phyloP scores from a whole-genome alignment of 1,284 basidiomycete genomes.

The Amylostereum areolatum region DNA sequence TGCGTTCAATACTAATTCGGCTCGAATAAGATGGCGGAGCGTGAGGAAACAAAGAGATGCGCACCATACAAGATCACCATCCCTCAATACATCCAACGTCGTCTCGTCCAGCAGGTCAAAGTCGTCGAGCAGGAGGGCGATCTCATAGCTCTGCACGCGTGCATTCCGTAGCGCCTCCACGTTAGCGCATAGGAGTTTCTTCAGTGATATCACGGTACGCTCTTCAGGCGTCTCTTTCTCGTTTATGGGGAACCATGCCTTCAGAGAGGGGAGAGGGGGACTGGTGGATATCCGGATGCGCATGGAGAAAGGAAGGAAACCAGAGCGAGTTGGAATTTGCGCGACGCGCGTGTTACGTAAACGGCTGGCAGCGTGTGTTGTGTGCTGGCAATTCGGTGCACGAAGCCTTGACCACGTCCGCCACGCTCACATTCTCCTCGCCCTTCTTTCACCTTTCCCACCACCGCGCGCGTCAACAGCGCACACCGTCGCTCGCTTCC shows the following conservation, averaged over 20 bases:
- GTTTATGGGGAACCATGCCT: slow-evolving; percentile 36
- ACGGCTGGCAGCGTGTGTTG: no score
- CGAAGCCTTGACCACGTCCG: no score
- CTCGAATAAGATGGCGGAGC: neutral
- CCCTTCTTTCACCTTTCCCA: slow-evolving; percentile 4
- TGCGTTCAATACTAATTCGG: neutral
- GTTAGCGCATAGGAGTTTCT: slow-evolving; percentile 20
- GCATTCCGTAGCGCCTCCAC: slow-evolving; percentile 17
- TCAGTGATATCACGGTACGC: slow-evolving; percentile 20
- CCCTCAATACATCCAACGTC: slow-evolving; percentile 32
- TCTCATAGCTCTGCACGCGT: slow-evolving; percentile 13
- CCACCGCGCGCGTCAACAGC: no score
- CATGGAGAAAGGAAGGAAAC: slow-evolving; percentile 17
- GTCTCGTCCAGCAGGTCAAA: slow-evolving; percentile 37
- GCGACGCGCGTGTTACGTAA: no score
- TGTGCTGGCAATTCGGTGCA: no score
- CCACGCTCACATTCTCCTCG: neutral
- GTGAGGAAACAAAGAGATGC: slow-evolving; percentile 8
- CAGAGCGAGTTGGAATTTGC: neutral
- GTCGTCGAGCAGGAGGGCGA: slow-evolving; percentile 34
- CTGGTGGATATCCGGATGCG: slow-evolving; percentile 33
- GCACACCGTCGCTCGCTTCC: no score
- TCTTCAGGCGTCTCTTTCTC: slow-evolving; percentile 22
- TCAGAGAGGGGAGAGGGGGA: slow-evolving; percentile 32
- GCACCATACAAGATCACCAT: slow-evolving; percentile 38